Evolutionary conservation across 768 basidiomycete species (phyloP).

Genomic region (Trametes villosa): DNA sequence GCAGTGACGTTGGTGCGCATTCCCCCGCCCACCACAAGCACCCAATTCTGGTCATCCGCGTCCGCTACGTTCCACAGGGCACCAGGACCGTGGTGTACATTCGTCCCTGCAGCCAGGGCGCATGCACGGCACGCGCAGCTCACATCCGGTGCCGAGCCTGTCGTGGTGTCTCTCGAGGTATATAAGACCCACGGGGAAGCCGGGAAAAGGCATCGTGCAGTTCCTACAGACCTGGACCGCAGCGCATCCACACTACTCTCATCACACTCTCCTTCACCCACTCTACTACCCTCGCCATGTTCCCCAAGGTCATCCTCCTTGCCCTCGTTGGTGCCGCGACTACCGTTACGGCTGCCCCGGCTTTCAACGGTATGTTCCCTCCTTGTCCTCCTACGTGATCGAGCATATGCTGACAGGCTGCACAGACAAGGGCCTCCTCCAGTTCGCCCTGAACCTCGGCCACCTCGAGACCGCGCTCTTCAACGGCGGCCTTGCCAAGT

Average conservation of each 20-base stretch:
- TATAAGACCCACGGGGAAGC: background rate
- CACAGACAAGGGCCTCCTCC: constrained; percentile 39
- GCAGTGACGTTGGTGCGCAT: background rate
- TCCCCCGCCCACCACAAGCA: background rate
- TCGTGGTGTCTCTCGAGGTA: too few species aligned
- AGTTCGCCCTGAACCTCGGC: constrained; percentile 53
- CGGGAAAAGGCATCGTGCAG: too few species aligned
- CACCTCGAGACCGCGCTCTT: constrained; percentile 52
- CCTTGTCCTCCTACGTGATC: background rate
- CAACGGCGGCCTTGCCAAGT: constrained; percentile 44
- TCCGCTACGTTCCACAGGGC: background rate
- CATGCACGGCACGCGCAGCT: background rate
- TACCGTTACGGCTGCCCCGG: constrained; percentile 21
- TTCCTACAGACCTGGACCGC: background rate
- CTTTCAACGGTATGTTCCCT: constrained; percentile 18
- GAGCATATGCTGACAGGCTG: background rate
- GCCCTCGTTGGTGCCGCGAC: constrained; percentile 18
- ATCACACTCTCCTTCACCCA: background rate
- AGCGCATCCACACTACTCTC: background rate
- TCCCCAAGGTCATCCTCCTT: constrained; percentile 10
- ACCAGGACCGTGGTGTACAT: background rate
- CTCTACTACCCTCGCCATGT: background rate
- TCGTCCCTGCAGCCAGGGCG: background rate
- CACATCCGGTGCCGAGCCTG: background rate
- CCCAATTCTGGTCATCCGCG: background rate